Evolutionary conservation across 371 early-diverging fungal species (phyloP).

Genomic region (Mucor piriformis): DNA sequence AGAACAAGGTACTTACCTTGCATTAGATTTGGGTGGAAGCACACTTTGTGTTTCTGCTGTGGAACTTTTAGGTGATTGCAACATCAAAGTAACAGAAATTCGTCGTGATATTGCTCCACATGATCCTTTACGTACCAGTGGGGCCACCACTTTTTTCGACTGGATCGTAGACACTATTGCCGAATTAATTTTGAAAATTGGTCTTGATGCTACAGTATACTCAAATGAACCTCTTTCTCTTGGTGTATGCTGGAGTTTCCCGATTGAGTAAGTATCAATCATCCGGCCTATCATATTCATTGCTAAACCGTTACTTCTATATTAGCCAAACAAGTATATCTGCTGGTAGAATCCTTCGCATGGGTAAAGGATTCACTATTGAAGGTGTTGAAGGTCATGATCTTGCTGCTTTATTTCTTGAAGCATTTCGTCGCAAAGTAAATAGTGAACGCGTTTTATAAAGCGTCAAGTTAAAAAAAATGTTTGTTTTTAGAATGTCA

Average conservation of each 20-base stretch:
- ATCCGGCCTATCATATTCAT: no score
- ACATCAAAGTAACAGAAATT: conserved; percentile 41
- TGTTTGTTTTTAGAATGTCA: conserved; percentile 56
- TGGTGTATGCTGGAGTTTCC: conserved; percentile 58
- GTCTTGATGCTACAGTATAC: conserved; percentile 14
- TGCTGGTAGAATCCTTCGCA: conserved; percentile 75
- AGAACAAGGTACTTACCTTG: conserved; percentile 85
- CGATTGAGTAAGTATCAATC: conserved; percentile 38
- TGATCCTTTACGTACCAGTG: conserved; percentile 50
- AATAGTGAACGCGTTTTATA: background rate
- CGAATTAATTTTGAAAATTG: conserved; percentile 32
- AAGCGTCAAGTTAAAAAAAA: background rate
- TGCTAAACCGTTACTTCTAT: background rate
- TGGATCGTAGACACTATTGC: conserved; percentile 76
- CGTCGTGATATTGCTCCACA: conserved; percentile 65
- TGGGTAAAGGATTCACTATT: conserved; percentile 91
- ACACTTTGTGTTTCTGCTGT: conserved; percentile 82
- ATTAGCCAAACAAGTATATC: conserved; percentile 75
- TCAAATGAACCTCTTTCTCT: conserved; percentile 35
- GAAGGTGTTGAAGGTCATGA: conserved; percentile 80
- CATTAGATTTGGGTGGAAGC: conserved; percentile 93
- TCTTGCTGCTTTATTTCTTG: conserved; percentile 72
- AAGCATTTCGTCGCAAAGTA: conserved; percentile 66
- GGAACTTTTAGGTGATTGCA: conserved; percentile 47
- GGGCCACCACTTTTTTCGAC: conserved; percentile 78